phyloP scores from a whole-genome alignment of 2,329 filamentous ascomycete species.

The Rachicladosporium sp. region DNA sequence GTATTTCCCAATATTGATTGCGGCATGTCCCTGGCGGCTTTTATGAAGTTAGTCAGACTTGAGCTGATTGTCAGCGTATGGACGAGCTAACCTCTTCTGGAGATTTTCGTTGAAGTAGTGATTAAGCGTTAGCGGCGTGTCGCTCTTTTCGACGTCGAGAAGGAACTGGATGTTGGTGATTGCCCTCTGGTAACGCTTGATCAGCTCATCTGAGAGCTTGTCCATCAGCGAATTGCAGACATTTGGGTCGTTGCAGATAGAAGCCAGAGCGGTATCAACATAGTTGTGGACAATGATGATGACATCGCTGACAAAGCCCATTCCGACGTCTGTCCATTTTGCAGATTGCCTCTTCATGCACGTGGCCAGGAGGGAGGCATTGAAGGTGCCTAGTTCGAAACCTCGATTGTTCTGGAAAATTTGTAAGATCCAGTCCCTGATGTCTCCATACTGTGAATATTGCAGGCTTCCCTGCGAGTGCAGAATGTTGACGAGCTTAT shows the following conservation, averaged over 20 bases:
- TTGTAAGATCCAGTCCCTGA: slow-evolving; percentile 34
- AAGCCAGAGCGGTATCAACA: slow-evolving; percentile 32
- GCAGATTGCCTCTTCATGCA: slow-evolving; percentile 42
- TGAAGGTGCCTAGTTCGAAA: slow-evolving; percentile 42
- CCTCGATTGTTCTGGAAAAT: slow-evolving; percentile 37
- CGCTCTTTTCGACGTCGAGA: slow-evolving; percentile 38
- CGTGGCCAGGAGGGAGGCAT: slow-evolving; percentile 28
- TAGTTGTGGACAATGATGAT: slow-evolving; percentile 43
- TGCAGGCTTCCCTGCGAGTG: neutral
- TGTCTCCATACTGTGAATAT: slow-evolving; percentile 11
- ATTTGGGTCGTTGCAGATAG: slow-evolving; percentile 32
- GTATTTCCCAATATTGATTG: slow-evolving; percentile 5
- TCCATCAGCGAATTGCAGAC: slow-evolving; percentile 34
- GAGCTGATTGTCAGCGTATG: neutral
- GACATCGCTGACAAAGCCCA: slow-evolving; percentile 39
- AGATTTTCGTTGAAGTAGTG: slow-evolving; percentile 40
- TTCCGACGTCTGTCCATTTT: slow-evolving; percentile 40
- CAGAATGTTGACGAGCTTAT: slow-evolving; percentile 2
- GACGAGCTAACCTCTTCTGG: slow-evolving; percentile 23
- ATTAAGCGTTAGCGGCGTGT: slow-evolving; percentile 39
- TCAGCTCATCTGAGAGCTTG: slow-evolving; percentile 34
- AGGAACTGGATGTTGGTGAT: slow-evolving; percentile 41
- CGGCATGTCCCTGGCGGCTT: slow-evolving; percentile 11
- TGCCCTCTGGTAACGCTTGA: slow-evolving; percentile 34
- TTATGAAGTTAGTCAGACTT: slow-evolving; percentile 2